Conservation (phyloP, 2,329 filamentous ascomycete genomes). For the Nemania serpens region DNA sequence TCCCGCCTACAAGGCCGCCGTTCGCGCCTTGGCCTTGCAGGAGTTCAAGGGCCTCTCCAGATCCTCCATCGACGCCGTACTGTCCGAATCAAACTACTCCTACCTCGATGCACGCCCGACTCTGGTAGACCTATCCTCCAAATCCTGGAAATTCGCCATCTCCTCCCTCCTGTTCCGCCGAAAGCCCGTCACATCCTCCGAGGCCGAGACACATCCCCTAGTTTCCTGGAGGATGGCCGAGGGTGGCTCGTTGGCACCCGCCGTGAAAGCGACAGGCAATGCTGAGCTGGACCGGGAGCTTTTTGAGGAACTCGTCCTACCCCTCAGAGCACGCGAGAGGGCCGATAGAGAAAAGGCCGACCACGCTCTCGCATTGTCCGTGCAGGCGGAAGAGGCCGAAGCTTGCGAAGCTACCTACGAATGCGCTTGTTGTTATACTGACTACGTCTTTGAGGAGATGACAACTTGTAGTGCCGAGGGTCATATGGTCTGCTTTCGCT, state of each 20-base stretch:
- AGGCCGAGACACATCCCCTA: constrained; percentile 65
- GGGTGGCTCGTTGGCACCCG: constrained; percentile 61
- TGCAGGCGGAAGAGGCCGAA: constrained; percentile 66
- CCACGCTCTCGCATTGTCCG: constrained; percentile 53
- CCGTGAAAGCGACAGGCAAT: constrained; percentile 68
- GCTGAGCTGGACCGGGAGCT: constrained; percentile 67
- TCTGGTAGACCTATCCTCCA: constrained; percentile 69
- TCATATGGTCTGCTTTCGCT: constrained; percentile 80
- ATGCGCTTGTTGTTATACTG: constrained; percentile 78
- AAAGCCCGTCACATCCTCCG: constrained; percentile 57
- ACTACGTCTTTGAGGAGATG: constrained; percentile 73
- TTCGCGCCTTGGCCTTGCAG: constrained; percentile 67
- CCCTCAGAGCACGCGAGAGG: constrained; percentile 53
- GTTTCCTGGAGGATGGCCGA: constrained; percentile 64
- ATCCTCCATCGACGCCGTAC: constrained; percentile 76
- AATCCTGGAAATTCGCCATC: constrained; percentile 78
- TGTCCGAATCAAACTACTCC: constrained; percentile 80
- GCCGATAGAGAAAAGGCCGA: constrained; percentile 56
- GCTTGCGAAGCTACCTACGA: constrained; percentile 63
- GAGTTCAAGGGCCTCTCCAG: constrained; percentile 78
- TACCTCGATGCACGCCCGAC: constrained; percentile 74
- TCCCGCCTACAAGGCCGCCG: constrained; percentile 69
- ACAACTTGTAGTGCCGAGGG: constrained; percentile 70
- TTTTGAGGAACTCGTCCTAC: constrained; percentile 60
- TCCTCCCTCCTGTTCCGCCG: constrained; percentile 72